Percentiles rank a stretch among this genome's conserved stretches.
Evolutionary conservation across 768 basidiomycete genomes (phyloP).

Genomic region (Mrakia frigida): DNA sequence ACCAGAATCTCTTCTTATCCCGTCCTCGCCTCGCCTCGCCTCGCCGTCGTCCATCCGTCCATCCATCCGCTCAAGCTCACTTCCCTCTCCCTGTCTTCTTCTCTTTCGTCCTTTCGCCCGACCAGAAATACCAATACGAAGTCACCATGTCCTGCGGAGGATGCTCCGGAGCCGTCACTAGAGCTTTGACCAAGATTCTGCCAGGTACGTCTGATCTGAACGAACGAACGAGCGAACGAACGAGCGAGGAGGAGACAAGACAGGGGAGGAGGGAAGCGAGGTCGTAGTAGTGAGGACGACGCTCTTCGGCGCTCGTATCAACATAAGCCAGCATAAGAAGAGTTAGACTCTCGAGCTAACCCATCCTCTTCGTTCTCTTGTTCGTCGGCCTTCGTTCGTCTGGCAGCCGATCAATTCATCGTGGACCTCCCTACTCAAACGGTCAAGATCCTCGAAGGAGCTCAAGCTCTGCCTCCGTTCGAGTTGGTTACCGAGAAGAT

Average conservation of each 20-base stretch:
- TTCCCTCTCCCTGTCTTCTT: neutral
- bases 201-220: constrained; percentile 44
- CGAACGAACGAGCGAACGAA: no score
- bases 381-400: neutral
- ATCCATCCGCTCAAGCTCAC: neutral
- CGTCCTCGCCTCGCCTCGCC: no score
- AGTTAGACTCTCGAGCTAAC: no score
- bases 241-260: neutral
- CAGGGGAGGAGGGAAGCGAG: neutral
- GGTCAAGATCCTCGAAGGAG: constrained; percentile 59
- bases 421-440: constrained; percentile 66
- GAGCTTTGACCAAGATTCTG: constrained; percentile 63
- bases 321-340: no score
- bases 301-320: neutral
- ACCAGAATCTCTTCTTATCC: neutral
- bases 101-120: no score
- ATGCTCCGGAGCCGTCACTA: constrained; percentile 74
- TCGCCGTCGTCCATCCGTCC: neutral
- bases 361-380: neutral
- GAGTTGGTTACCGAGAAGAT: constrained; percentile 67
- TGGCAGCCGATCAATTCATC: constrained; percentile 42
- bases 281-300: neutral
- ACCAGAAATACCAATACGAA: constrained; percentile 37
- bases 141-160: constrained; percentile 58
- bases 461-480: constrained; percentile 49